Percentiles rank a stretch among this genome's conserved stretches.
Conservation (phyloP, 163 green algal genomes). For the Volvox carteri region DNA sequence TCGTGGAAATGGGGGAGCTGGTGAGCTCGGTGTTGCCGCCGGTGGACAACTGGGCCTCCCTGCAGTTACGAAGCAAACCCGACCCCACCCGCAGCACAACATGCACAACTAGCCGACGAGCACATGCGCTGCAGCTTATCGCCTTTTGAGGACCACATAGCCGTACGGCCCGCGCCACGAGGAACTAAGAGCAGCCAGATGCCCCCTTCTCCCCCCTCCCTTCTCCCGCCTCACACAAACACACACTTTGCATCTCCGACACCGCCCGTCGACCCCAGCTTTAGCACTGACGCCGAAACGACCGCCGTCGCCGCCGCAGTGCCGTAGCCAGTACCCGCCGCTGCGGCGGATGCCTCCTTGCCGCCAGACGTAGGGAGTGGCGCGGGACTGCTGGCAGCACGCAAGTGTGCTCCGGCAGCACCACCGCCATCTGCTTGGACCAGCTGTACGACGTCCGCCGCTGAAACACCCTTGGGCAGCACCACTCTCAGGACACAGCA, state of each 20-base stretch:
- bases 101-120: not conserved
- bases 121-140: not conserved
- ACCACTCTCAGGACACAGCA: not conserved
- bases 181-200: too few relatives aligned
- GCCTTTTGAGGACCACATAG: not conserved
- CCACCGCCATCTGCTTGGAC: not conserved
- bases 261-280: too few relatives aligned
- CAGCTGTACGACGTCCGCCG: constrained; percentile 21
- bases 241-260: too few relatives aligned
- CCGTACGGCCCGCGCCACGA: too few relatives aligned
- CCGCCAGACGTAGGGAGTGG: too few relatives aligned
- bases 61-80: too few relatives aligned
- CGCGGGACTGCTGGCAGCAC: not conserved
- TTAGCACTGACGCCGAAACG: not conserved
- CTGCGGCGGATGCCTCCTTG: too few relatives aligned
- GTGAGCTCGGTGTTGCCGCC: not conserved
- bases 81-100: not conserved
- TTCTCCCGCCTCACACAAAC: too few relatives aligned
- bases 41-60: not conserved
- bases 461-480: not conserved
- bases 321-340: too few relatives aligned
- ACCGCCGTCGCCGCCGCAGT: not conserved
- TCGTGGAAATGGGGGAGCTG: not conserved
- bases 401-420: not conserved
- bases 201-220: not conserved